Evolutionary conservation across 2,329 filamentous ascomycete species (phyloP), one percentile per base, ranked within the genome.

Genomic region (Akanthomyces dipterigenus): DNA sequence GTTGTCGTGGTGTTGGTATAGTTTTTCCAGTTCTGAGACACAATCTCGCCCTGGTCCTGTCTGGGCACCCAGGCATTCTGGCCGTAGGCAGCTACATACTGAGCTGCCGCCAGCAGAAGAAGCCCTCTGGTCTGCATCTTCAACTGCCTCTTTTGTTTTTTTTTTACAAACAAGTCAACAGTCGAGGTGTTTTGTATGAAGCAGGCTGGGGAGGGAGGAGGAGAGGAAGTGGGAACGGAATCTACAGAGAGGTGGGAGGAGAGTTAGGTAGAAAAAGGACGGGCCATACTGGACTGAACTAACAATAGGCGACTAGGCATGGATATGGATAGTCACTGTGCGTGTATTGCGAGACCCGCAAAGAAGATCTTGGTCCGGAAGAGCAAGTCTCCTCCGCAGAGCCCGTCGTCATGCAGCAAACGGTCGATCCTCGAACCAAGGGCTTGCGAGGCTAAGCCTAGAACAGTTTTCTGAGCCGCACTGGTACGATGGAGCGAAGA

Each of bases 81-180:
- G n/a, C 40, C 49, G 28, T 54, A 54, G n/a, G 57, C 57, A 11
- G 57, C 49, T n/a, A 40, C 40, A 12, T 16, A 60, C 40, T 60
- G 57, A 11, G 49, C 57, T 38, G 46, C 56, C 57, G 48, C 26
- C 48, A 60, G 20, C 42, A 60, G 28, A 24, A 60, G 28, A 36
- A 60, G 49, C 48, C 48, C 49, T 26, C 54, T 60, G 57, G 42
- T 46, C 57, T 54, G 48, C 57, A 60, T 60, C 36, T 46, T 60
- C 55, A 40, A 58, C 55, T 34, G 22, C 56, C 46, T 14, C 14
- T 9, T 5, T 49, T 60, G 12, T 43, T 58, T 34, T 34, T 2
- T 9, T 51, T 58, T n/a, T n/a, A n/a, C n/a, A n/a, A 14, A 50
- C 24, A 38, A 50, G 45, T 34, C 22, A 42, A 51, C 48, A 53